phyloP scores from a whole-genome alignment of 306 rosid species.

The Dalbergia cochinchinensis region DNA sequence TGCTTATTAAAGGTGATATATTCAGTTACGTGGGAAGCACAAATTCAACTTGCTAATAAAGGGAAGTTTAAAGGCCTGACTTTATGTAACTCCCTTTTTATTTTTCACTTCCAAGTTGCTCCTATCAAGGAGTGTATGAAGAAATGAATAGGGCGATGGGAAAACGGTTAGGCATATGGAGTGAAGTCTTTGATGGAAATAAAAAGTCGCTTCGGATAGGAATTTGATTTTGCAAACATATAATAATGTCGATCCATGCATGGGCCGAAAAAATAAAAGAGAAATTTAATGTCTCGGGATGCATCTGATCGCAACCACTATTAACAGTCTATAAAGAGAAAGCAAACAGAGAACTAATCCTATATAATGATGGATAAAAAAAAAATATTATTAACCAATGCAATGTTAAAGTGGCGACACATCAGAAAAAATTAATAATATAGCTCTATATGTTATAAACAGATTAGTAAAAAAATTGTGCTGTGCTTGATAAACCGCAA shows the following conservation, averaged over 20 bases:
- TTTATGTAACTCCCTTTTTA: background rate
- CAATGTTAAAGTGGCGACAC: background rate
- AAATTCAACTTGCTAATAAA: conserved; percentile 38
- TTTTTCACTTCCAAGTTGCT: conserved; percentile 17
- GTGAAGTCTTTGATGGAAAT: background rate
- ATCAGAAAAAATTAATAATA: background rate
- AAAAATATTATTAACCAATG: background rate
- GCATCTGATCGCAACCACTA: conserved; percentile 42
- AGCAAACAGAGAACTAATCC: background rate
- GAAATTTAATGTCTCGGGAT: conserved; percentile 42
- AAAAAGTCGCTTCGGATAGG: background rate
- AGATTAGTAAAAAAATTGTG: background rate
- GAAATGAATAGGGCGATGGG: background rate
- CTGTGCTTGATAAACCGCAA: background rate
- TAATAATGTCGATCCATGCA: background rate
- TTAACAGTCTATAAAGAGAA: conserved; percentile 45
- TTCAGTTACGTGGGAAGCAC: conserved; percentile 52
- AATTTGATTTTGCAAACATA: conserved; percentile 25
- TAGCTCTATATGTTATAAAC: background rate
- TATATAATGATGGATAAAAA: background rate
- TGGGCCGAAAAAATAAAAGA: conserved; percentile 25
- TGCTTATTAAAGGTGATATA: conserved; percentile 21
- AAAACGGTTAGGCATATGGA: background rate
- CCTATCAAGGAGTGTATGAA: background rate
- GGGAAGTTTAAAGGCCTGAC: conserved; percentile 27